These are phyloP conservation scores for Phytophthora ohioensis DNA, from an alignment of 352 stramenopile species.

Conservation along the genomic window DNA sequence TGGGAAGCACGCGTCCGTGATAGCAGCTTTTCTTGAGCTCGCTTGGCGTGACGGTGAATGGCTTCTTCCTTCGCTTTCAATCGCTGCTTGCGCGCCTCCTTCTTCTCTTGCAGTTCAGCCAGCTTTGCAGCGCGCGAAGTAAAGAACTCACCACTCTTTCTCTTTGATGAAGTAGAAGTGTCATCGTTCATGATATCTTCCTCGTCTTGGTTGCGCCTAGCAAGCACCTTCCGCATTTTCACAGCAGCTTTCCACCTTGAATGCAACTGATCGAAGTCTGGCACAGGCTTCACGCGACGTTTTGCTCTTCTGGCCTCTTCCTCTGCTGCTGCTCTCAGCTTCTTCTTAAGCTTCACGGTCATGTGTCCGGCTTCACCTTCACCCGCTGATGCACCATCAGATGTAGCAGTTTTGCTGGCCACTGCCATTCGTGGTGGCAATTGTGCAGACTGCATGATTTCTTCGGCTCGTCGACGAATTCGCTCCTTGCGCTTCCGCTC, in stretches of 20 bases:
- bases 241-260: slow-evolving; percentile 58
- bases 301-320: slow-evolving; percentile 41
- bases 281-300: slow-evolving; percentile 58
- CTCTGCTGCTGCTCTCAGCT: slow-evolving; percentile 51
- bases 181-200: slow-evolving; percentile 13
- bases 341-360: slow-evolving; percentile 63
- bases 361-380: slow-evolving; percentile 18
- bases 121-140: slow-evolving; percentile 49
- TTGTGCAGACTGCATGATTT: slow-evolving; percentile 50
- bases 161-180: slow-evolving; percentile 6
- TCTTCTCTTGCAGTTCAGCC: slow-evolving; percentile 51
- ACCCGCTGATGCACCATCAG: not conserved
- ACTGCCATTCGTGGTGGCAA: slow-evolving; percentile 64
- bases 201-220: slow-evolving; percentile 27
- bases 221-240: slow-evolving; percentile 44
- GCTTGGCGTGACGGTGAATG: slow-evolving; percentile 31
- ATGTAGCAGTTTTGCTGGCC: slow-evolving; percentile 23
- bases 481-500: slow-evolving; percentile 62
- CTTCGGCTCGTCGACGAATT: slow-evolving; percentile 57
- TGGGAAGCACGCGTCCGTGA: slow-evolving; percentile 31
- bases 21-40: slow-evolving; percentile 49
- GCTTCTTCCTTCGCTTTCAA: slow-evolving; percentile 51
- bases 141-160: slow-evolving; percentile 55
- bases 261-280: slow-evolving; percentile 72
- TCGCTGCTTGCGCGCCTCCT: slow-evolving; percentile 56